Base-by-base conservation (phyloP, 257 asterid genomes). In the Nicotiana otophora region DNA sequence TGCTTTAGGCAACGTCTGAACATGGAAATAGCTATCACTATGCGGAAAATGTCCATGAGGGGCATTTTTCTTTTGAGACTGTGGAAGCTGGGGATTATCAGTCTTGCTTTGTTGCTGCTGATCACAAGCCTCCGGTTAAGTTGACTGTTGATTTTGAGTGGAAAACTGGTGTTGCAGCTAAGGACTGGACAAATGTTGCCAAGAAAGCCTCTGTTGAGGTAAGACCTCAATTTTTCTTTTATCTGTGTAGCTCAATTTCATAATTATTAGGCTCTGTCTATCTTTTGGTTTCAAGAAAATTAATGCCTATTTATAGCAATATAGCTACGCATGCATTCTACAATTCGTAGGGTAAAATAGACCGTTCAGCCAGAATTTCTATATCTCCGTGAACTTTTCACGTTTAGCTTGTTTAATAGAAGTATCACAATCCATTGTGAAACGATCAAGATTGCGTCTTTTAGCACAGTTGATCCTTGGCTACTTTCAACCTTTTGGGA, bases 101-200 rank as follows among this genome's bases (percentile, higher is more conserved):
- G 94, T 91, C 99, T 81, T 96, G 99, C 87, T 96, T 96, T 86
- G 86, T 84, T 68, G 96, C 98, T 5, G 80, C 92, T 54, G 95
- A 91, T 89, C 91, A 92, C 89, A 90, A 86, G 78, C 97, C 98
- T 63, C 78, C 95, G 0, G 84, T 85, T 46, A 86, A 89, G 14
- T 46, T 94, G 67, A 94, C 93, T 26, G 76, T 96, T 17, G 99
- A 96, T 81, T 93, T 96, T 66, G 98, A 92, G 46, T 95, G 97
- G 99, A 95, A 92, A 83, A 91, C 97, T 39, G 99, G 99, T 51
- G 83, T 95, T 84, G 99, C 97, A 76, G 92, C 99, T 67, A 94
- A 92, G 92, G 99, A 94, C 42, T 95, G 99, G 99, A 70, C 93
- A 54, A 92, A 87, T 87, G 96, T 95, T 51, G 99, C 97, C 69